Base-by-base conservation (phyloP, 169 alveolate species). In the Plasmodium fragile region DNA sequence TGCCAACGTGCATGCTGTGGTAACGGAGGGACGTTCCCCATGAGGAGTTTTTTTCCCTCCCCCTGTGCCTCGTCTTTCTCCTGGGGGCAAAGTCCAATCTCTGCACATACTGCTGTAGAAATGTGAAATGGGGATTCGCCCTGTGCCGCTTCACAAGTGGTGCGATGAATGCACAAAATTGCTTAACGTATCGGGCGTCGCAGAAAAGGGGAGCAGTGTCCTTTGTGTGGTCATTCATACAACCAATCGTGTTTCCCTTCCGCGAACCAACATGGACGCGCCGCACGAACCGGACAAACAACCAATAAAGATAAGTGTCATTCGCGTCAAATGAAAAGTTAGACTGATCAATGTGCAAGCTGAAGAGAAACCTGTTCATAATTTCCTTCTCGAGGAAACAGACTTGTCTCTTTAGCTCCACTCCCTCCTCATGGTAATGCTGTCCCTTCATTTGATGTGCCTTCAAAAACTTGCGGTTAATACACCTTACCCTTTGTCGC, bases 351-450 rank as follows among this genome's bases (percentile, higher is more conserved):
- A 89, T 89, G 71, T 32, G 81, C 18, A 89, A 28, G 32, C 81
- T 77, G 49, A 78, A 78, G 1, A 89, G 71, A 2, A 22, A 89
- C 71, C 94, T 79, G 82, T 89, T 89, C 22, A 89, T 18, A 4
- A 49, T 89, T 25, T 89, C 90, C 25, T 89, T 89, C 70, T 89
- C 83, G 39, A 69, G 10, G 49, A 65, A 89, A 11, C 77, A 89
- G n/a, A 79, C 4, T 36, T 89, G 39, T 80, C 75, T 89, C 3
- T 80, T 89, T 65, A 89, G 32, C 49, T 89, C 94, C 28, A 75
- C 25, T 7, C 34, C 43, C 13, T 18, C 41, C 8, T 6, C 16
- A 1, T 36, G 16, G 43, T 59, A 13, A 25, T 41, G n/a, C n/a
- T n/a, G 11, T 13, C 53, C 32, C 34, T 22, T 45, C n/a, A 78